Evolutionary conservation across 2,329 filamentous ascomycete genomes (phyloP).

Genomic region (Metarhizium album): DNA sequence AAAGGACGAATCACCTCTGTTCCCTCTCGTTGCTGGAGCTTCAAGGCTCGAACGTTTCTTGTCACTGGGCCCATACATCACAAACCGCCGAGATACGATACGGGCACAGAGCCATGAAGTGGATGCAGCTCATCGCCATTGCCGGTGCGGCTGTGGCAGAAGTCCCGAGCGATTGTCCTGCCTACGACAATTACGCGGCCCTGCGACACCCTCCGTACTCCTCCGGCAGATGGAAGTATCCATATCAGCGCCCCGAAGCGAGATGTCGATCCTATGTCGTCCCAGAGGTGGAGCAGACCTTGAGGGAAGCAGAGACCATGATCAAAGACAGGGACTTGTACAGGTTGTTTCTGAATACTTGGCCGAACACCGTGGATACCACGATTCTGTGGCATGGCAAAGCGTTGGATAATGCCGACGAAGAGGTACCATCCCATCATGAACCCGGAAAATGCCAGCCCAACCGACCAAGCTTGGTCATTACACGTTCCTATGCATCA

Average conservation of each 20-base stretch:
- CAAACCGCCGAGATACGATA: background rate
- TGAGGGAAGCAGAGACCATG: conserved; percentile 52
- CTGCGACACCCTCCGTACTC: conserved; percentile 58
- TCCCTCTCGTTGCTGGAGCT: background rate
- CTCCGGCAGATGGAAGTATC: conserved; percentile 62
- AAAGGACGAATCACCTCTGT: background rate
- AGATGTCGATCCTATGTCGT: conserved; percentile 76
- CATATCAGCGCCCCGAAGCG: conserved; percentile 66
- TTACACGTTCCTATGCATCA: background rate
- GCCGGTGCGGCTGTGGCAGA: conserved; percentile 13
- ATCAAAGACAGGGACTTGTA: conserved; percentile 69
- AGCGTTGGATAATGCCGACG: conserved; percentile 42
- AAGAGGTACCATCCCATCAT: conserved; percentile 34
- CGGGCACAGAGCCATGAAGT: conserved; percentile 2
- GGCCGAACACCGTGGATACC: conserved; percentile 66
- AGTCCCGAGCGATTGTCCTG: conserved; percentile 20
- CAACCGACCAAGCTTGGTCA: background rate
- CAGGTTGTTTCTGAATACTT: conserved; percentile 61
- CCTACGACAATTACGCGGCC: conserved; percentile 24
- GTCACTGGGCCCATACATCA: background rate
- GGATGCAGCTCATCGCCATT: conserved; percentile 20
- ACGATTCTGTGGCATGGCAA: conserved; percentile 59
- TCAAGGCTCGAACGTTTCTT: background rate
- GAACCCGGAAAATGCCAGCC: too few species aligned
- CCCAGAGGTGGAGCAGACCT: conserved; percentile 63